These are phyloP conservation scores for Breynia disticha DNA, from an alignment of 441 rosid genomes.

Conservation along the genomic window DNA sequence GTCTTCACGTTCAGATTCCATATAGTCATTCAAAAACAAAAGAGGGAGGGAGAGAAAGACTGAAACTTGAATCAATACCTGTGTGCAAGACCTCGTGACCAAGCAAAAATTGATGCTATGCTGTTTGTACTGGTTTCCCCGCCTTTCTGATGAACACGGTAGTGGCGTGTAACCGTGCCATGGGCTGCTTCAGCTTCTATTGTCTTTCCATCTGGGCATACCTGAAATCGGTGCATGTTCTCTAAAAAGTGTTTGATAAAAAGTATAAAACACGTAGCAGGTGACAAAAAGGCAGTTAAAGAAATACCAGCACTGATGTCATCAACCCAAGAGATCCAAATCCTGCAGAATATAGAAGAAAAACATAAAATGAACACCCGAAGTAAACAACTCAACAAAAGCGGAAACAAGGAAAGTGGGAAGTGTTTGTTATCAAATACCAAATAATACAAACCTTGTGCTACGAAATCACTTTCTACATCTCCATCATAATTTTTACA, in stretches of 20 bases:
- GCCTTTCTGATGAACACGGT: slow-evolving; percentile 79
- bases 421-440: neutral
- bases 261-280: neutral
- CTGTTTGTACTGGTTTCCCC: slow-evolving; percentile 97
- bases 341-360: slow-evolving; percentile 34
- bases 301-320: slow-evolving; percentile 81
- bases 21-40: too few relatives aligned
- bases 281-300: neutral
- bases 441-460: slow-evolving; percentile 56
- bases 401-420: neutral
- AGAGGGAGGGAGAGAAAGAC: too few relatives aligned
- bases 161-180: slow-evolving; percentile 93
- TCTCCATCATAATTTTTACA: slow-evolving; percentile 97
- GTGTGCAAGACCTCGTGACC: slow-evolving; percentile 89
- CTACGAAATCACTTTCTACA: slow-evolving; percentile 93
- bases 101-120: slow-evolving; percentile 94
- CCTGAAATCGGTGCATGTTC: slow-evolving; percentile 30
- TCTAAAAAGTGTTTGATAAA: neutral
- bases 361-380: slow-evolving; percentile 3
- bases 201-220: slow-evolving; percentile 87
- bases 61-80: slow-evolving; percentile 29
- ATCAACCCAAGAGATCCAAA: slow-evolving; percentile 94
- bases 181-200: slow-evolving; percentile 97
- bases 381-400: neutral
- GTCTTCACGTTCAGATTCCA: too few relatives aligned